Base-by-base conservation (phyloP, 1,284 basidiomycete species). In the Tylopilus orsonianus region DNA sequence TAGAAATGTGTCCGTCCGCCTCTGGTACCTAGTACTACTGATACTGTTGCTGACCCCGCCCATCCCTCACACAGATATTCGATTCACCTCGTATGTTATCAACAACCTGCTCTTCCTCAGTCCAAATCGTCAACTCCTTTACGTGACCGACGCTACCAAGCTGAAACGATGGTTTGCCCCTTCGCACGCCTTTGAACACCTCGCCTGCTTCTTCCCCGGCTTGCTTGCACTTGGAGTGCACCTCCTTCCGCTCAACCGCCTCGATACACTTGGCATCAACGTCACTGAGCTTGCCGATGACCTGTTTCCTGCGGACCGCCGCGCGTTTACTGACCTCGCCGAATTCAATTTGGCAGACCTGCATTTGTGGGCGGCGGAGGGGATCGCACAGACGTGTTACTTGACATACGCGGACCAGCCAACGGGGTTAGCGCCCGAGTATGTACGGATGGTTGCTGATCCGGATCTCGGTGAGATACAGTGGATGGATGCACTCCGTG, bases 141-240 rank as follows among this genome's bases (percentile, higher is more conserved):
- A 88, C 56, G 82, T 85, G 10, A 87, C 85, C 1, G 82, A 86
- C 56, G 71, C 69, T 13, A 50, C 39, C 12, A 58, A 61, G 56
- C 29, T 52, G 58, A 29, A 57, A 55, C 46, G 52, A 8, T 10
- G 56, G 16, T 49, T 53, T n/a, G 38, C 48, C 2, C 72, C 80
- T 7, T 69, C 75, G 4, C 78, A 84, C 58, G 62, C 56, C n/a
- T 80, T 88, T 53, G 85, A 90, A 57, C 87, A 90, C 58, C 73
- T 90, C 40, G 79, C 86, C 1, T 90, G 87, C 65, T 90, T 90
- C 72, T 73, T 88, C 44, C 85, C 86, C 0, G 87, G 85, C 9
- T 70, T 89, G 13, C 73, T 90, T 32, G 85, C 87, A 2, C 78
- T 90, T 14, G 87, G 87, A 33, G 83, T 71, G 0, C 76, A 81